Evolutionary conservation across 108 stramenopile genomes (phyloP).

Genomic region (Aurantiochytrium sp.): DNA sequence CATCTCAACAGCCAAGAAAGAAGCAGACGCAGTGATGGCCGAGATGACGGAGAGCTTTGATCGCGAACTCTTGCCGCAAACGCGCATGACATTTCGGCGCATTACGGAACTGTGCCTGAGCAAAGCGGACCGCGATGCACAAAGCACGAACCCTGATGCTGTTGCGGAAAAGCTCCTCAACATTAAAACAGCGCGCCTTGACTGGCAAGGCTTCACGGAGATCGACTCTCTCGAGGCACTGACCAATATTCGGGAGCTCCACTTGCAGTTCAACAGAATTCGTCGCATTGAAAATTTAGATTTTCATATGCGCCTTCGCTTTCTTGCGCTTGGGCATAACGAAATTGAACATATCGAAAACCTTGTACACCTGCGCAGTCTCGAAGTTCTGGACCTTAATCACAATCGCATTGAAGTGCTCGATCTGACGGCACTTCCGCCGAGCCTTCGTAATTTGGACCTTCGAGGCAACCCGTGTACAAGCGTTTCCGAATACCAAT

Average conservation of each 20-base stretch:
- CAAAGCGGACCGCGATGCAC: background rate
- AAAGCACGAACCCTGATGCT: background rate
- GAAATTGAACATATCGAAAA: background rate
- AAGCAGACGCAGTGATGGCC: no score
- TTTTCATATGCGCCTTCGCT: background rate
- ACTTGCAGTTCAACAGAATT: background rate
- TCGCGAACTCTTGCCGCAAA: background rate
- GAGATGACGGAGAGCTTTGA: background rate
- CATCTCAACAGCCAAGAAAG: no score
- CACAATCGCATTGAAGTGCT: background rate
- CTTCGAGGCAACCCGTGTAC: background rate
- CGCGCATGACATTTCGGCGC: background rate
- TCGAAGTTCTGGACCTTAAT: background rate
- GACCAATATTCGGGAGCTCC: background rate
- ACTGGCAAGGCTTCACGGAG: conserved; percentile 1
- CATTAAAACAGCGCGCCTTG: background rate
- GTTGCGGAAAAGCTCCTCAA: background rate
- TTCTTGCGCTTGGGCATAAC: background rate
- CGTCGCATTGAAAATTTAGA: background rate
- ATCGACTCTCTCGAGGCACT: background rate
- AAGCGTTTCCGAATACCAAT: background rate
- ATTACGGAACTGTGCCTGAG: background rate
- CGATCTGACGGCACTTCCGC: background rate
- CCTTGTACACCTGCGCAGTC: background rate
- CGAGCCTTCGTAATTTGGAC: background rate